Evolutionary conservation across 73 alveolate genomes (phyloP), one percentile per base, ranked within the genome.

Genomic region (Paraurostyla sp.): DNA sequence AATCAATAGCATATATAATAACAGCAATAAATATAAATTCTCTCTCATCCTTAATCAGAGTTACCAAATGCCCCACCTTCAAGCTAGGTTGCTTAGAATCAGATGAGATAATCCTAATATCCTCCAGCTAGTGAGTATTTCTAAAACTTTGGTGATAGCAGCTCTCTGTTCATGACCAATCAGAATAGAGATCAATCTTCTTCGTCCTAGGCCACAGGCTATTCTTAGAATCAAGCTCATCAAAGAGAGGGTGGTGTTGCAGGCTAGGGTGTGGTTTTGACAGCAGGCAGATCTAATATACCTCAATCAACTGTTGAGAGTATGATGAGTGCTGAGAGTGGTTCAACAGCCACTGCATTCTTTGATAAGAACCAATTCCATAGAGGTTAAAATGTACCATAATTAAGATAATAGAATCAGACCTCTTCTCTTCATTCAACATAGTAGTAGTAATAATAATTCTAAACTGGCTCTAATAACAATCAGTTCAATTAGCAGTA

Each of bases 251-350:
- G 68, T 2, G 87, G 51, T 11, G 87, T 33, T 20, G 87, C 60
- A 6, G 89, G 78, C 43, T 27, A 30, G 35, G 89, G 80, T 4
- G 89, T 78, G 3, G 89, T 49, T 40, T 45, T n/a, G 6, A 51
- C 89, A 6, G 89, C 69, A 4, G 76, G 76, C 18, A 78, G 89
- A 78, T 23, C 69, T n/a, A 52, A 42, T 20, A n/a, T 23, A 4
- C 65, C 65, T 42, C 52, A 36, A 33, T 4, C 78, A n/a, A 32
- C 62, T 23, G 62, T 27, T 51, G 89, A 78, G 20, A 51, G 80
- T 40, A 78, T 78, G 89, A 78, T 78, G 89, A 78, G 78, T 54
- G 89, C 89, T 32, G 89, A 78, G 62, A 51, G 80, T 78, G 89
- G 89, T 16, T 78, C 89, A 29, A 78, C 89, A 36, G 87, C 87